These are phyloP conservation scores for Symbiodinium natans DNA, from an alignment of 73 alveolate species.

Conservation along the genomic window DNA sequence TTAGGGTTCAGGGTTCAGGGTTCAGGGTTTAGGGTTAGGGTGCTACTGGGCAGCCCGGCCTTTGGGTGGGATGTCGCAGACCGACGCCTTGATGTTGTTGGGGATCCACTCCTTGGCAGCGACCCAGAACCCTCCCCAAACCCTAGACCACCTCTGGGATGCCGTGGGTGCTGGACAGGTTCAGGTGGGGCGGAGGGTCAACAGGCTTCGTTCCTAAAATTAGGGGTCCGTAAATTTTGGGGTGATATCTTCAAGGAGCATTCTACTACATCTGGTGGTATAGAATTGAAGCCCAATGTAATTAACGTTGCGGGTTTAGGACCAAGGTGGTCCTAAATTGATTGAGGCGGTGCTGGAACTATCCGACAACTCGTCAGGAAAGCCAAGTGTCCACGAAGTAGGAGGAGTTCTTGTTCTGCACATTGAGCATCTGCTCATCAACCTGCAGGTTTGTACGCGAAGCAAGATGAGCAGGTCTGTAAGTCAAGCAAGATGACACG, in stretches of 20 bases:
- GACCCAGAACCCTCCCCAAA: too few relatives aligned
- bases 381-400: too few relatives aligned
- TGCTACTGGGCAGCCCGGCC: constrained; percentile 91
- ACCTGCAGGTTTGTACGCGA: constrained; percentile 95
- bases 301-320: neutral
- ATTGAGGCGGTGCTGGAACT: too few relatives aligned
- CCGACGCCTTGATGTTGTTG: constrained; percentile 97
- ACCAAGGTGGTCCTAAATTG: too few relatives aligned
- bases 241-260: too few relatives aligned
- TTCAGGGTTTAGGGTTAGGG: too few relatives aligned
- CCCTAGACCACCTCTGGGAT: too few relatives aligned
- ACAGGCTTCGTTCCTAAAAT: neutral
- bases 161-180: neutral
- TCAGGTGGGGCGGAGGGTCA: neutral
- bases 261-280: too few relatives aligned
- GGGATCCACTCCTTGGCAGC: constrained; percentile 97
- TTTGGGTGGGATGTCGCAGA: constrained; percentile 98
- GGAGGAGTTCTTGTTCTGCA: constrained; percentile 97
- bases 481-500: neutral
- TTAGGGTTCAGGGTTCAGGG: too few relatives aligned
- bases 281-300: too few relatives aligned
- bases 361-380: too few relatives aligned
- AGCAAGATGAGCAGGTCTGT: neutral
- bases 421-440: constrained; percentile 68
- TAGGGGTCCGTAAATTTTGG: neutral